Base-by-base conservation (phyloP, 768 basidiomycete genomes). In the Solioccasus polychromus region DNA sequence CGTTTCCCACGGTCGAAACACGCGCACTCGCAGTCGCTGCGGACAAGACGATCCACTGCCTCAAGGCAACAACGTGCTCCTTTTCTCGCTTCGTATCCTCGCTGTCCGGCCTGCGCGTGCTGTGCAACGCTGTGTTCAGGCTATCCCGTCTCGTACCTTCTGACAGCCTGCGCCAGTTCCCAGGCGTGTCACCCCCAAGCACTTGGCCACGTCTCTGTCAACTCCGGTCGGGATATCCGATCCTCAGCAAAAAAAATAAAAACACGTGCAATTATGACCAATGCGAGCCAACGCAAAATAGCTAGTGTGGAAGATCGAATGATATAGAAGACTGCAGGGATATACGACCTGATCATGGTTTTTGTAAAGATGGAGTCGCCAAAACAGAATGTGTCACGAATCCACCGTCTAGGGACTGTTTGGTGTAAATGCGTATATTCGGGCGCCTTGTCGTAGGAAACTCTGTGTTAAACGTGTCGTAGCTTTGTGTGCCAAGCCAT, bases 371-470 rank as follows among this genome's bases (percentile, higher is more conserved):
- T n/a, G n/a, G 22, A 25, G 36, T 44, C 19, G 11, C 23, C 26
- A 39, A 38, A 45, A 24, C 31, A 49, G 35, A 30, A 23, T 29
- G 17, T 41, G 44, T 35, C 52, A 25, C 36, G 29, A 15, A 29
- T 66, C 66, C 64, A 62, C 47, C 39, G 34, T 67, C 64, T 66
- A 68, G 35, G 62, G 54, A 44, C 46, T 58, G 48, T 54, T 67
- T 40, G 72, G 68, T 51, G 70, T 69, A 66, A 76, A 71, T 47
- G 77, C 74, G 61, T 77, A 77, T 63, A 79, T 76, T 53, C 74
- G 74, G 45, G 79, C 77, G 35, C 75, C 77, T 61, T 83, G 80
- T 44, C 75, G 64, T 53, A 79, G 61, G 45, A 83, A 81, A 56
- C 73, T 79, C 51, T 77, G 71, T 36, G 80, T 82, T 31, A 83